Evolutionary conservation across 2,329 filamentous ascomycete species (phyloP).

Genomic region (Colletotrichum orbiculare): DNA sequence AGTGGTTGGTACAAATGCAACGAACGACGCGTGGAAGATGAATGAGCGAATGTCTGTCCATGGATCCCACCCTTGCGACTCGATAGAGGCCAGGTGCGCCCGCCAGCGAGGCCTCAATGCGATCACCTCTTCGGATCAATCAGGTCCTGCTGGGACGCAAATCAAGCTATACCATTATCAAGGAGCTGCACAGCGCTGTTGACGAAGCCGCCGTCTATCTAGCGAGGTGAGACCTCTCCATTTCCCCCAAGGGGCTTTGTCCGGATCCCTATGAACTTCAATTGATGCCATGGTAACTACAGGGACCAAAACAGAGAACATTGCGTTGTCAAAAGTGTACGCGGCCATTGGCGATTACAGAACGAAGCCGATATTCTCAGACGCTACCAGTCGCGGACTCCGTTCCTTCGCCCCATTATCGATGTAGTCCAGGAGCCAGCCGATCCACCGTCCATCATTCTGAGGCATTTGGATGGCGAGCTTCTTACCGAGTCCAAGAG

Average conservation of each 20-base stretch:
- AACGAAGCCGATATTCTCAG: background rate
- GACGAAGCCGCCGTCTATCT: background rate
- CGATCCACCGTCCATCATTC: background rate
- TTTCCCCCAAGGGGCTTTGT: background rate
- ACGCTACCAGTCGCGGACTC: background rate
- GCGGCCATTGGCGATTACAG: background rate
- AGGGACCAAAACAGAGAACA: background rate
- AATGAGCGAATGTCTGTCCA: no score
- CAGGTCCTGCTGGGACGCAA: background rate
- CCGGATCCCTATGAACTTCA: background rate
- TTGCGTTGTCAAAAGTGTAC: background rate
- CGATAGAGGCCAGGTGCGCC: background rate
- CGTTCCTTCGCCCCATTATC: background rate
- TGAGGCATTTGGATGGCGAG: background rate
- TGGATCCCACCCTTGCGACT: no score
- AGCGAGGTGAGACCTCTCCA: background rate
- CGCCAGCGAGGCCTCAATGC: background rate
- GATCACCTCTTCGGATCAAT: background rate
- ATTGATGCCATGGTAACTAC: background rate
- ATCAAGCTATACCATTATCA: background rate
- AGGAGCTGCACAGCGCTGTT: background rate
- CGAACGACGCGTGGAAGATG: no score
- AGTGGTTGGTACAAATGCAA: no score
- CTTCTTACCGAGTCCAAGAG: background rate
- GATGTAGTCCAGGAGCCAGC: background rate